Evolutionary conservation across 2,329 filamentous ascomycete species (phyloP).

Genomic region (Pestalotiopsis sp.): DNA sequence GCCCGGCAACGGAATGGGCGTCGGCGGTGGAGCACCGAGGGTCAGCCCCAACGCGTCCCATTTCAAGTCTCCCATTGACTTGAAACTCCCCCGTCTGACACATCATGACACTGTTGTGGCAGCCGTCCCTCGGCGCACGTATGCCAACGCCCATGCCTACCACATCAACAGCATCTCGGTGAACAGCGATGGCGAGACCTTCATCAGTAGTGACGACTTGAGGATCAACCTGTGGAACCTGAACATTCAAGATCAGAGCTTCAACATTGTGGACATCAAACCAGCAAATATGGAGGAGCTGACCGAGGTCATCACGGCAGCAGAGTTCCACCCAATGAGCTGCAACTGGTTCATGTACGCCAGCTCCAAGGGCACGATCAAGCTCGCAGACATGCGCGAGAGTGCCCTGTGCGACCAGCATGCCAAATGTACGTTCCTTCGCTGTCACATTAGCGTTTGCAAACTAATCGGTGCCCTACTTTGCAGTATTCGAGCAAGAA

Average conservation of each 20-base stretch:
- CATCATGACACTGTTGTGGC: constrained; percentile 98
- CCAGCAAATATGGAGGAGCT: constrained; percentile 99
- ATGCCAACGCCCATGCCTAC: constrained; percentile 97
- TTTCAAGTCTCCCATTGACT: constrained; percentile 79
- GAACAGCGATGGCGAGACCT: constrained; percentile 98
- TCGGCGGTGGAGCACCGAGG: constrained; percentile 73
- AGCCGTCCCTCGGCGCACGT: constrained; percentile 92
- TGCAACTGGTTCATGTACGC: constrained; percentile 99
- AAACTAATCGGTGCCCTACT: not conserved
- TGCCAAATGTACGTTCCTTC: constrained; percentile 74
- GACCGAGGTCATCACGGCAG: constrained; percentile 97
- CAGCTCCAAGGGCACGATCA: constrained; percentile 98
- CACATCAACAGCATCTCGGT: constrained; percentile 99
- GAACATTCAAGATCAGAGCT: constrained; percentile 99
- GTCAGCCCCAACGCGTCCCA: constrained; percentile 66
- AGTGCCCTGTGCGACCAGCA: constrained; percentile 95
- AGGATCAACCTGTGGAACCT: constrained; percentile 99
- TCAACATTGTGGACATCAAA: constrained; percentile 99
- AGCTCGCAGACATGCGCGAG: constrained; percentile 97
- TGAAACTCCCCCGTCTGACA: constrained; percentile 94
- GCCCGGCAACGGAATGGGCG: constrained; percentile 71
- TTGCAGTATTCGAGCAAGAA: constrained; percentile 94
- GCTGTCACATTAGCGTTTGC: not conserved
- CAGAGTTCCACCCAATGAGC: constrained; percentile 94
- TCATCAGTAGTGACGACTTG: constrained; percentile 97